Base-by-base conservation (phyloP, 23 red algal species). In the Gracilaria gracilis region DNA sequence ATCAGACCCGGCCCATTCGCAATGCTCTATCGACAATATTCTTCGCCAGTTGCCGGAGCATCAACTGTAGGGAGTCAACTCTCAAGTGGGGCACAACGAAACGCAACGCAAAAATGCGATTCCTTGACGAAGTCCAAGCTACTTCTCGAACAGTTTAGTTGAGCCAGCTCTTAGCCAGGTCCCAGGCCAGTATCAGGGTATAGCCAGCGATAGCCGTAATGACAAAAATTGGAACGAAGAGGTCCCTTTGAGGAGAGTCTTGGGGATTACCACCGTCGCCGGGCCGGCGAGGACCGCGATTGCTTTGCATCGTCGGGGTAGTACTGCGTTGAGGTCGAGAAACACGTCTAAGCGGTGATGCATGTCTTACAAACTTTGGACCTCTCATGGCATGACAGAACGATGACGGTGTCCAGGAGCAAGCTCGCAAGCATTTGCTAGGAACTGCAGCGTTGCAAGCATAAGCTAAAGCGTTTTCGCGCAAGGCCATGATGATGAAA, bases 201-300 rank as follows among this genome's bases (percentile, higher is more conserved):
- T 89, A 89, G 59, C 85, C 85, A 16, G 65, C 37, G 59, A 89
- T 77, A 44, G 85, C 85, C 4, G 71, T 79, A 3, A 89, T 35
- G 49, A 79, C 85, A 47, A 89, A 80, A 40, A 80, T 21, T 20
- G 85, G 85, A 28, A 89, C 85, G 61, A 89, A 89, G n/a, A 80
- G 74, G 67, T 89, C 71, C 39, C 67, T 66, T 58, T 51, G 35
- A 21, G 81, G 81, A 7, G 67, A 73, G 59, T 62, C 59, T 23
- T 73, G 2, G 12, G 81, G 57, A 12, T 65, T 51, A 0, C 55
- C 76, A 29, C 76, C 76, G 42, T 73, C 38, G 1, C 62, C 62
- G 62, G 62, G 27, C 9, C 62, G 62, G 28, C 16, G 27, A 33
- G 62, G 62, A 36, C 62, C 28, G 9, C 62, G 62, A 67, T 31